These are phyloP conservation scores for Pseudomassariella vexata DNA, from an alignment of 2,329 filamentous ascomycete genomes.

Conservation along the genomic window DNA sequence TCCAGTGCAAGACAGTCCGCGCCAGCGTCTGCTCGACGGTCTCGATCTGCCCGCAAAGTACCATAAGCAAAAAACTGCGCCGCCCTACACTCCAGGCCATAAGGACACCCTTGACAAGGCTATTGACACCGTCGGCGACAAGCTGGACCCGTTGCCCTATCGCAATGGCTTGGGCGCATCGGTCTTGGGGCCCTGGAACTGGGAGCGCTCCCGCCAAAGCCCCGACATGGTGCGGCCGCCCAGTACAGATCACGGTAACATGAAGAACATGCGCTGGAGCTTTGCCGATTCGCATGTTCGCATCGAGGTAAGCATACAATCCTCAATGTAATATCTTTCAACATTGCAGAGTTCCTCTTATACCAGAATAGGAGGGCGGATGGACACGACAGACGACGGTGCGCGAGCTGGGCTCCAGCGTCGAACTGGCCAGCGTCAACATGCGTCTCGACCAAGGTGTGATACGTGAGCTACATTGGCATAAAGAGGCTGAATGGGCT, in stretches of 20 bases:
- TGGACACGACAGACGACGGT: conserved; percentile 72
- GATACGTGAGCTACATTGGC: conserved; percentile 75
- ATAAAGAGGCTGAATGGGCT: conserved; percentile 75
- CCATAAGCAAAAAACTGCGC: conserved; percentile 27
- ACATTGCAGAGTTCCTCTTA: conserved; percentile 6
- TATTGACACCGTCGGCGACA: conserved; percentile 53
- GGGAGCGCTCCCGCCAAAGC: conserved; percentile 60
- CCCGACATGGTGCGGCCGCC: conserved; percentile 68
- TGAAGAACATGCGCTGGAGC: conserved; percentile 69
- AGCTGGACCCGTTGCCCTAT: conserved; percentile 60
- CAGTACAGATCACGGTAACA: conserved; percentile 64
- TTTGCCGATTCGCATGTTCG: conserved; percentile 59
- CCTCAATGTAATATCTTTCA: neutral
- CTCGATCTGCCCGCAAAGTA: conserved; percentile 38
- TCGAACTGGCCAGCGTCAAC: conserved; percentile 71
- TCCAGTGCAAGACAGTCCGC: conserved; percentile 42
- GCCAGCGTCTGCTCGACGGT: conserved; percentile 47
- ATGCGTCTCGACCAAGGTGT: conserved; percentile 70
- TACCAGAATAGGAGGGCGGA: conserved; percentile 59
- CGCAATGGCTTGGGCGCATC: conserved; percentile 59
- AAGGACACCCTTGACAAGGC: conserved; percentile 58
- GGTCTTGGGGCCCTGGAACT: conserved; percentile 66
- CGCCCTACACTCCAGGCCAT: conserved; percentile 54
- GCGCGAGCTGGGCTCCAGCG: conserved; percentile 57
- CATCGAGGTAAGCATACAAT: conserved; percentile 51